Percentiles rank a stretch among this genome's conserved stretches.
Evolutionary conservation across 2,329 filamentous ascomycete genomes (phyloP).

Genomic region (Elsinoe fawcettii): DNA sequence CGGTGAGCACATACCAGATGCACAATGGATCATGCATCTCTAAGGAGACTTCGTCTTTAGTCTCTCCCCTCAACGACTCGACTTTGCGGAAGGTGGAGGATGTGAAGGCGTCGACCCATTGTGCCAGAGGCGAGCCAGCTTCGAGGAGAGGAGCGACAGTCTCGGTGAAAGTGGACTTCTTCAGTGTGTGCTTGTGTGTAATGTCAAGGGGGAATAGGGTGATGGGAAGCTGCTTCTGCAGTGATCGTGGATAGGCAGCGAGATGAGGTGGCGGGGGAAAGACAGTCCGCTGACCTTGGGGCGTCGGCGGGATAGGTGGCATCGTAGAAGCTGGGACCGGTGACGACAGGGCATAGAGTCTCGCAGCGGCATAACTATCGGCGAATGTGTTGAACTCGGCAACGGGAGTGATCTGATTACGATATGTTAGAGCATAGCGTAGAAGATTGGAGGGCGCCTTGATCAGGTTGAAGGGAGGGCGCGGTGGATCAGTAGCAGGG

Average conservation of each 20-base stretch:
- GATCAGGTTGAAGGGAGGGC: constrained; percentile 33
- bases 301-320: constrained; percentile 53
- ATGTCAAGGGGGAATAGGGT: constrained; percentile 44
- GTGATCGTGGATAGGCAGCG: constrained; percentile 34
- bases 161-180: constrained; percentile 32
- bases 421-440: constrained; percentile 21
- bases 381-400: constrained; percentile 96
- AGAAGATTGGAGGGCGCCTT: constrained; percentile 33
- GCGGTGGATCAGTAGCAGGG: constrained; percentile 21
- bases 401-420: constrained; percentile 57
- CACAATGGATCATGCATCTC: constrained; percentile 42
- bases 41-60: constrained; percentile 32
- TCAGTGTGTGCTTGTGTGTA: constrained; percentile 38
- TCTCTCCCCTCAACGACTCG: constrained; percentile 31
- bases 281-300: constrained; percentile 24
- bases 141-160: constrained; percentile 25
- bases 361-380: constrained; percentile 50
- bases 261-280: constrained; percentile 28
- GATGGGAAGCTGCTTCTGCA: constrained; percentile 37
- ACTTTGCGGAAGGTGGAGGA: constrained; percentile 40
- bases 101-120: constrained; percentile 41
- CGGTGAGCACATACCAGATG: constrained; percentile 27
- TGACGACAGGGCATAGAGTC: constrained; percentile 43
- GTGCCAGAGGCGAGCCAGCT: constrained; percentile 36
- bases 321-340: constrained; percentile 67